Percentiles rank a stretch among this genome's conserved stretches.
Conservation (phyloP, 176 grass and related monocot species). For the Phyllostachys edulis region DNA sequence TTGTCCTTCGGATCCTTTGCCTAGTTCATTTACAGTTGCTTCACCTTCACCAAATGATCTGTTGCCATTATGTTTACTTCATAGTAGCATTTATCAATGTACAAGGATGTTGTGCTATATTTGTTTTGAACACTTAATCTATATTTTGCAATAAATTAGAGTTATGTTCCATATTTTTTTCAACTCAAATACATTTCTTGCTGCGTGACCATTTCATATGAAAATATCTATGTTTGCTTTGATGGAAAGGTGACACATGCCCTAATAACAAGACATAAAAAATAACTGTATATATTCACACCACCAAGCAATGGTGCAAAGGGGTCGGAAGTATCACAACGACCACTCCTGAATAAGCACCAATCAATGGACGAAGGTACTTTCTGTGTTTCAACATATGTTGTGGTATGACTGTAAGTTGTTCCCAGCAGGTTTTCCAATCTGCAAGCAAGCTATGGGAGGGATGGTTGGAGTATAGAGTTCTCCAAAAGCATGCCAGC, state of each 20-base stretch:
- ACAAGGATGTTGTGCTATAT: not conserved
- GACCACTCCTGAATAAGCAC: constrained; percentile 52
- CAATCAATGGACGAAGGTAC: constrained; percentile 32
- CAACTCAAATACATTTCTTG: constrained; percentile 28
- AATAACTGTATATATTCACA: constrained; percentile 72
- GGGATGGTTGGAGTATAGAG: constrained; percentile 72
- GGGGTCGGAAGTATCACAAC: constrained; percentile 66
- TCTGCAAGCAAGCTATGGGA: constrained; percentile 81
- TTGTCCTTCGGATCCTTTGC: not conserved
- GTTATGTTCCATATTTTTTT: not conserved
- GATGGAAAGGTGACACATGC: constrained; percentile 16
- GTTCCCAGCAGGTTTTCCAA: constrained; percentile 88
- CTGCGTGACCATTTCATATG: constrained; percentile 12
- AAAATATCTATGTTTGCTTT: constrained; percentile 31
- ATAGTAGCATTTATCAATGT: not conserved
- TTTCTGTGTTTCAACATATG: constrained; percentile 60
- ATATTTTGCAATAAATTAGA: not conserved
- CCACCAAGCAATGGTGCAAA: constrained; percentile 66
- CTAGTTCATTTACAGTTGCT: constrained; percentile 16
- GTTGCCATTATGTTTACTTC: constrained; percentile 1
- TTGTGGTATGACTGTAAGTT: constrained; percentile 74
- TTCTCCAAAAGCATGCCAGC: constrained; percentile 90
- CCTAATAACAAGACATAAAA: constrained; percentile 34
- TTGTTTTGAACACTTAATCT: not conserved
- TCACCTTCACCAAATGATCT: not conserved